A percentile compares a stretch with the other conserved stretches of the same genome.
phyloP scores from a whole-genome alignment of 2,329 filamentous ascomycete species.

The Xenoacremonium recifei region DNA sequence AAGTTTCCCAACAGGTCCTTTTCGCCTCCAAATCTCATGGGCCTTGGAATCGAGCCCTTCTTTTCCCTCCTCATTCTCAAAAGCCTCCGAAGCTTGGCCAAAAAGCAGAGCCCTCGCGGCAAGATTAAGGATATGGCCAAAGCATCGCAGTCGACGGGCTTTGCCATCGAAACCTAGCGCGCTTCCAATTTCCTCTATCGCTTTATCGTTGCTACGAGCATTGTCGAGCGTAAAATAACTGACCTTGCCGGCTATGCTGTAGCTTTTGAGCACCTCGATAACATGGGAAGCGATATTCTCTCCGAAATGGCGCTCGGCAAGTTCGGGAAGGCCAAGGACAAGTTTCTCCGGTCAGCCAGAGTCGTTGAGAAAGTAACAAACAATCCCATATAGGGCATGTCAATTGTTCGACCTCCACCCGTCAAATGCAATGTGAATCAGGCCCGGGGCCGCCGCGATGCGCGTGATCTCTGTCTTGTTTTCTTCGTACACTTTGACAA shows the following conservation, averaged over 20 bases:
- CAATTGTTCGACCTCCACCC: slow-evolving; percentile 9
- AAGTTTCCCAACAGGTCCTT: slow-evolving; percentile 12
- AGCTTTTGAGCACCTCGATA: slow-evolving; percentile 4
- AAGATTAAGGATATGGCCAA: slow-evolving; percentile 14
- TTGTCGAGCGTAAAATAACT: slow-evolving; percentile 11
- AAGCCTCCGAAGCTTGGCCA: slow-evolving; percentile 11
- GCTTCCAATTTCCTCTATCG: slow-evolving; percentile 10
- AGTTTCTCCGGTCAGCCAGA: slow-evolving; percentile 9
- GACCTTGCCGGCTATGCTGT: neutral
- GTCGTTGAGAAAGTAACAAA: slow-evolving; percentile 12
- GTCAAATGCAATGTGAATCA: slow-evolving; percentile 15
- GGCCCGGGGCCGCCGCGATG: neutral
- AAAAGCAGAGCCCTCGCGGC: slow-evolving; percentile 13
- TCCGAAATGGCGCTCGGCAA: slow-evolving; percentile 5
- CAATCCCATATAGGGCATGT: slow-evolving; percentile 13
- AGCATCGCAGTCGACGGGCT: slow-evolving; percentile 6
- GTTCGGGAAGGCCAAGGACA: slow-evolving; percentile 13
- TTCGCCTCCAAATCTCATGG: slow-evolving; percentile 7
- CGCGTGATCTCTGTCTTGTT: neutral
- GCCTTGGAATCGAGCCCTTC: slow-evolving; percentile 1
- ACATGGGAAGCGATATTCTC: slow-evolving; percentile 10
- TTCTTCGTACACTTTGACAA: neutral
- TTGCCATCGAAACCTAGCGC: slow-evolving; percentile 6
- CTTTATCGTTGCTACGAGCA: slow-evolving; percentile 12
- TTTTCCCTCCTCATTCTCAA: slow-evolving; percentile 5